These are phyloP conservation scores for Dendryphion nanum DNA, from an alignment of 2,329 filamentous ascomycete species.

Conservation along the genomic window DNA sequence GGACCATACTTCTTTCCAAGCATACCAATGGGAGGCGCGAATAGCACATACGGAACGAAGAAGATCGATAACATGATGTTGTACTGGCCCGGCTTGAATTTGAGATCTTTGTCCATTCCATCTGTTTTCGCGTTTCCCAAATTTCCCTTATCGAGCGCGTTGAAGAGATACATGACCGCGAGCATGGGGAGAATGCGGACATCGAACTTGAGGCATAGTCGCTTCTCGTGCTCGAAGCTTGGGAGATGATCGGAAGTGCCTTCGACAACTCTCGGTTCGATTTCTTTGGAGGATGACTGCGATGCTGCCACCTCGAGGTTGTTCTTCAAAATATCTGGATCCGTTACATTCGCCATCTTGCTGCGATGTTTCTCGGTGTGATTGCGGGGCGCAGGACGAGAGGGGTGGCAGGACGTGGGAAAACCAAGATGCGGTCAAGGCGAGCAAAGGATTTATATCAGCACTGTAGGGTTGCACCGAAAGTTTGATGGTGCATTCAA, in stretches of 20 bases:
- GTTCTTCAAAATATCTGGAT: slow-evolving; percentile 29
- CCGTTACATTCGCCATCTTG: slow-evolving; percentile 24
- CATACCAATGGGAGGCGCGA: slow-evolving; percentile 64
- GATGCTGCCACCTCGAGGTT: slow-evolving; percentile 28
- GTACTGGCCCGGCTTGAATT: slow-evolving; percentile 63
- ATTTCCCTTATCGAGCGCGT: slow-evolving; percentile 37
- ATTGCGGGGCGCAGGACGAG: not conserved
- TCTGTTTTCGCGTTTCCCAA: slow-evolving; percentile 47
- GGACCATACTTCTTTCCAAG: slow-evolving; percentile 68
- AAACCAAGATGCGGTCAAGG: too few species aligned
- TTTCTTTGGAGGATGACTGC: slow-evolving; percentile 22
- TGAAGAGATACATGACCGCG: slow-evolving; percentile 61
- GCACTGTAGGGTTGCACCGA: slow-evolving; percentile 2
- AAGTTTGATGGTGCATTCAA: slow-evolving; percentile 1
- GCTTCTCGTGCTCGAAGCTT: slow-evolving; percentile 36
- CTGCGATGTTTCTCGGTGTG: not conserved
- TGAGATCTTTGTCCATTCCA: slow-evolving; percentile 51
- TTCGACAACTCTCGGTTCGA: slow-evolving; percentile 20
- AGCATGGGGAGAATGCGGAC: slow-evolving; percentile 56
- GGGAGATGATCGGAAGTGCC: slow-evolving; percentile 33
- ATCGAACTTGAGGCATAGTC: slow-evolving; percentile 56
- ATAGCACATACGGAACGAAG: slow-evolving; percentile 72
- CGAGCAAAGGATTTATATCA: too few species aligned
- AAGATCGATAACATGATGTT: slow-evolving; percentile 70
- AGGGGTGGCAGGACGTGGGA: too few species aligned